Conservation (phyloP, 495 filamentous ascomycete species). For the Xylaria telfairii region DNA sequence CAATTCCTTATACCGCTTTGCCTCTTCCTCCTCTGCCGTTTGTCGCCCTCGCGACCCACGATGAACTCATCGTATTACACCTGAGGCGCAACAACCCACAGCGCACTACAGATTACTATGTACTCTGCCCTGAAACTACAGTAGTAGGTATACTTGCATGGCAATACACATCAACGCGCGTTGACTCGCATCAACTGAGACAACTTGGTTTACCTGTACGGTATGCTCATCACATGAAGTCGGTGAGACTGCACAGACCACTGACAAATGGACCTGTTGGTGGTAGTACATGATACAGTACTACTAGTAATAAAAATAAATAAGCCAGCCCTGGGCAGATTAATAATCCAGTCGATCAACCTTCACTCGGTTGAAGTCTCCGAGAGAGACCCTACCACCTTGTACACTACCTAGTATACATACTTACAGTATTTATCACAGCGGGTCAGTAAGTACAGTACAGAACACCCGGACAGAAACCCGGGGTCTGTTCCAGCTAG, state of each 20-base stretch:
- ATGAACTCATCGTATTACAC: conserved; percentile 19
- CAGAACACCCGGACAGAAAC: too few species aligned
- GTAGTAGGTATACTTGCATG: neutral
- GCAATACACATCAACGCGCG: conserved; percentile 2
- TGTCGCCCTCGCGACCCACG: conserved; percentile 5
- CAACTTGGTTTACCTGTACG: neutral
- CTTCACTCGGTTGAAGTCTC: neutral
- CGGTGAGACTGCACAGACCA: neutral
- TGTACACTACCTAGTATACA: too few species aligned
- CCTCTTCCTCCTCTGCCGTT: conserved; percentile 18
- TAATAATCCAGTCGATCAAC: conserved; percentile 21
- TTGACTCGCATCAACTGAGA: conserved; percentile 8
- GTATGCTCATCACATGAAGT: neutral
- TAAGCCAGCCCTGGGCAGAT: conserved; percentile 15
- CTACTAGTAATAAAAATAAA: conserved; percentile 4
- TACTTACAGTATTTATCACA: too few species aligned
- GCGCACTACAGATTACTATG: too few species aligned
- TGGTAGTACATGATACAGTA: too few species aligned
- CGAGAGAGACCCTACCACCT: conserved; percentile 9
- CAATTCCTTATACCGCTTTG: conserved; percentile 1
- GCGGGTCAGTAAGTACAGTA: neutral
- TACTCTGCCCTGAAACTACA: conserved; percentile 13
- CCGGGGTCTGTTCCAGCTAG: too few species aligned
- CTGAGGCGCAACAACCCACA: conserved; percentile 3
- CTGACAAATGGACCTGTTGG: too few species aligned